Conservation (phyloP, 345 rosid genomes). For the Brassica carinata region DNA sequence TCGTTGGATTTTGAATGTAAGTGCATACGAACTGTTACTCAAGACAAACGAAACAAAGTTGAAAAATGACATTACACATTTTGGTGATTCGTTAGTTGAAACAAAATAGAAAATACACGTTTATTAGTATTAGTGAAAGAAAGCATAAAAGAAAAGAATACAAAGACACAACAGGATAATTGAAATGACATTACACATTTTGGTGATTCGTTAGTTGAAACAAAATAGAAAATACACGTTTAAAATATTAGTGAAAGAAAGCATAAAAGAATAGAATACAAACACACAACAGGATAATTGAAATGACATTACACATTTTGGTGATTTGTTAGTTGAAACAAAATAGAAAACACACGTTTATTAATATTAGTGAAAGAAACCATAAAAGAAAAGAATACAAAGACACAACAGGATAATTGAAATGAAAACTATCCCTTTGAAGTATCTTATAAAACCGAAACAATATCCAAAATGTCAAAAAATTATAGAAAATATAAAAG, state of each 20-base stretch:
- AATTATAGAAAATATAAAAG: background rate
- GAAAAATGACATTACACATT: background rate
- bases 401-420: background rate
- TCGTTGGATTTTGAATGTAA: background rate
- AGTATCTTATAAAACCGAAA: background rate
- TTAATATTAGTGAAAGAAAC: background rate
- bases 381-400: background rate
- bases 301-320: too few species aligned
- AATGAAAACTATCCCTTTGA: background rate
- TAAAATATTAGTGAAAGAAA: background rate
- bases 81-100: background rate
- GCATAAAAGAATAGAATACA: background rate
- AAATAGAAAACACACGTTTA: background rate
- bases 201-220: background rate
- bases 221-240: background rate
- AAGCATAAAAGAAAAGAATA: background rate
- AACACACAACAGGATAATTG: too few species aligned
- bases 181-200: background rate
- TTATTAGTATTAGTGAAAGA: background rate
- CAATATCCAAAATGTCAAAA: conserved; percentile 10
- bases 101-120: background rate
- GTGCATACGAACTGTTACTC: background rate
- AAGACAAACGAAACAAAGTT: background rate
- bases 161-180: background rate
- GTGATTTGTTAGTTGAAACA: too few species aligned